These are phyloP conservation scores for Trichoderma pleuroti DNA, from an alignment of 2,329 filamentous ascomycete genomes.

Conservation along the genomic window DNA sequence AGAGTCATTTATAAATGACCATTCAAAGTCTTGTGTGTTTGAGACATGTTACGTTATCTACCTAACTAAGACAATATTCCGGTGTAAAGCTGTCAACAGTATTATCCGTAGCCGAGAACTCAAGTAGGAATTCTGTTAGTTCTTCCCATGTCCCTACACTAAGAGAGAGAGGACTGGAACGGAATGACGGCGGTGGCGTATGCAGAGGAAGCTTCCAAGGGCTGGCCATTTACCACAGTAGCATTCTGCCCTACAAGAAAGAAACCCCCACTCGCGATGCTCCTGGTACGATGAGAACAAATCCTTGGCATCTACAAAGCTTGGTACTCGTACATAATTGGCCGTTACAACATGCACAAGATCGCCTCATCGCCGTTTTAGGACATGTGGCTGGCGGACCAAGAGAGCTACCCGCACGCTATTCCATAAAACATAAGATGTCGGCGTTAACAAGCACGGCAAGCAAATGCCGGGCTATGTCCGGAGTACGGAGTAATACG, in stretches of 20 bases:
- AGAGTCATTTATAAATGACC: not conserved
- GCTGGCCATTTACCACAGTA: not conserved
- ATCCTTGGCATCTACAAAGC: not conserved
- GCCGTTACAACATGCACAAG: not conserved
- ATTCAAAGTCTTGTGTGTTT: not conserved
- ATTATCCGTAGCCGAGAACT: not conserved
- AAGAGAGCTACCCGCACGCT: not conserved
- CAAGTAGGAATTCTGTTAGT: not conserved
- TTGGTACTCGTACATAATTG: not conserved
- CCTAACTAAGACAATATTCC: not conserved
- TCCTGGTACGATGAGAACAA: not conserved
- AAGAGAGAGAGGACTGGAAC: not conserved
- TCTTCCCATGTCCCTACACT: not conserved
- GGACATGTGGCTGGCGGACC: constrained; percentile 4
- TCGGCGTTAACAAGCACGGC: not conserved
- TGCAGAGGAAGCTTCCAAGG: not conserved
- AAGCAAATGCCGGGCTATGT: not conserved
- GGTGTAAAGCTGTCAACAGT: not conserved
- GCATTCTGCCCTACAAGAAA: not conserved
- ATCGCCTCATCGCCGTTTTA: not conserved
- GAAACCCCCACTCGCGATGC: not conserved
- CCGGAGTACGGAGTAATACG: not conserved
- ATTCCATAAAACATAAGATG: not conserved
- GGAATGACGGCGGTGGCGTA: not conserved
- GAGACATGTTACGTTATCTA: not conserved